Base-by-base conservation (phyloP, 176 grass and related monocot genomes). In the Rhipidocladum racemiflorum region DNA sequence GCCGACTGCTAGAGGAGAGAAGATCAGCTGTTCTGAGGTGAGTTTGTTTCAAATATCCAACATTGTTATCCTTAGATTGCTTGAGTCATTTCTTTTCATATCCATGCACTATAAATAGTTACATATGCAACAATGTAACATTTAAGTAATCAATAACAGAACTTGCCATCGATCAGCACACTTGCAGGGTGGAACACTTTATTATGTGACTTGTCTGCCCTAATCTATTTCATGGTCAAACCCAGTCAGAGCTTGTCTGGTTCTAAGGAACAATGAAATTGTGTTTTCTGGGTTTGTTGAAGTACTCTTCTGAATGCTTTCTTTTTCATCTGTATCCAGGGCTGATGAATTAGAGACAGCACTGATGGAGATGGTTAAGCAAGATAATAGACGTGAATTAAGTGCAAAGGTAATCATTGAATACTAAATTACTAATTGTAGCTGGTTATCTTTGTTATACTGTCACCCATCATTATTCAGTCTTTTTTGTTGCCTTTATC, bases 321-420 rank as follows among this genome's bases (percentile, higher is more conserved):
- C 25, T 72, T 91, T 25, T 38, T 34, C 70, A 59, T 72, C 76
- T 61, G 51, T 72, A 71, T 71, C 66, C 71, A 99, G 96, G 85
- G 93, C 96, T 42, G 96, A 99, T 88, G 96, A 99, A 81, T 68
- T 99, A 64, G 96, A 99, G 72, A 99, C 93, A 86, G 96, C 96
- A 62, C 71, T 99, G 43, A 99, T 99, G 91, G 96, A 99, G 64
- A 99, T 99, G 91, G 89, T 99, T 65, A 99, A 95, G 72, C 93
- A 99, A 85, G 96, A 99, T 86, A 99, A 99, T 63, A 89, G 96
- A 35, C 89, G 89, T 23, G 87, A 93, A 77, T 82, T 99, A 74
- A 99, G 92, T 85, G 89, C 92, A 83, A 91, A 99, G 93, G 96
- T 95, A 76, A 86, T 54, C 56, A 40, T 59, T 43, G 46, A 56